These are phyloP conservation scores for Physaria fendleri DNA, from an alignment of 345 rosid genomes.

Conservation along the genomic window DNA sequence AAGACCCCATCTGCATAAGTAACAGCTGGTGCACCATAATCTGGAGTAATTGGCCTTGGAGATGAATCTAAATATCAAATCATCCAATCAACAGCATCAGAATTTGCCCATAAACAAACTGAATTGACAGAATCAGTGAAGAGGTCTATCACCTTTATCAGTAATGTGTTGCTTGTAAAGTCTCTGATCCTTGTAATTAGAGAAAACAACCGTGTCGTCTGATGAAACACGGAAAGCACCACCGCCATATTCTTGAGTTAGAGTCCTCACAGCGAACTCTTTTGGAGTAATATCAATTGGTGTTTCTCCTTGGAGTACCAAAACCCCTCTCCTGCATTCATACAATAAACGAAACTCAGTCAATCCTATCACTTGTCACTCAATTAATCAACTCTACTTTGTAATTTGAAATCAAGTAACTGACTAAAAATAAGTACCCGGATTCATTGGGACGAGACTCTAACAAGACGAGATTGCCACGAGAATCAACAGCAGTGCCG, in stretches of 20 bases:
- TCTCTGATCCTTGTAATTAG: conserved; percentile 85
- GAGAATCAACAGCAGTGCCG: conserved; percentile 62
- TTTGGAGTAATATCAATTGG: conserved; percentile 69
- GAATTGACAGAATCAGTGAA: neutral
- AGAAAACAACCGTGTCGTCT: conserved; percentile 59
- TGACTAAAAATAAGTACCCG: conserved; percentile 37
- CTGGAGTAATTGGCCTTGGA: conserved; percentile 72
- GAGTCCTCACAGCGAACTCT: conserved; percentile 68
- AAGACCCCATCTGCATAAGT: conserved; percentile 88
- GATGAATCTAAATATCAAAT: conserved; percentile 39
- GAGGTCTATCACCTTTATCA: conserved; percentile 34
- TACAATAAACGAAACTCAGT: neutral
- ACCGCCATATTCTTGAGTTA: conserved; percentile 92
- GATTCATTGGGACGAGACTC: conserved; percentile 85
- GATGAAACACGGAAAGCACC: conserved; percentile 67
- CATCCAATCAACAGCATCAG: conserved; percentile 7
- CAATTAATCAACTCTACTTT: neutral
- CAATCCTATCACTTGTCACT: neutral
- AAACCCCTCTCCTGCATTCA: conserved; percentile 54
- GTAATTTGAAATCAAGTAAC: neutral
- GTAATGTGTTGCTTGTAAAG: conserved; percentile 53
- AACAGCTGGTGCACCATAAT: conserved; percentile 56
- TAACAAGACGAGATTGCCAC: conserved; percentile 67
- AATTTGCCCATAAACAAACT: neutral
- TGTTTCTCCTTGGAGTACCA: conserved; percentile 55